Evolutionary conservation across 345 rosid species (phyloP), one percentile per base, ranked within the genome.

Genomic region (Ailanthus altissimus): DNA sequence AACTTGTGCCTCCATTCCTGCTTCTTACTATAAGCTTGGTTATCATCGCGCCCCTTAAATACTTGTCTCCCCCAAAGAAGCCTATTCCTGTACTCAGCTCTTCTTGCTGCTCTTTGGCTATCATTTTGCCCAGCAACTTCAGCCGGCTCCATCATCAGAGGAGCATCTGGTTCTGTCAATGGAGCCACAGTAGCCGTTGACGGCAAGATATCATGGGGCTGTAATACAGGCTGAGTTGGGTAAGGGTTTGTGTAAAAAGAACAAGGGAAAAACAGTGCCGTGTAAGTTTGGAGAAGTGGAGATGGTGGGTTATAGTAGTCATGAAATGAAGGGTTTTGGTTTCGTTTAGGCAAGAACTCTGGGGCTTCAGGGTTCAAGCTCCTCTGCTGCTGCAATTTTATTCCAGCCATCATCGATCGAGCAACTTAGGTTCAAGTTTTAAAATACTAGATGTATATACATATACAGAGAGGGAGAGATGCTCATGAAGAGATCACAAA

Each of bases 281-380:
- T n/a, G 28, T 65, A 65, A 4, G 70, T 43, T 4, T 42, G 67
- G 18, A 63, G 11, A 62, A 14, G 40, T 20, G 47, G 54, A 64
- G 47, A 64, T 21, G 70, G 53, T 5, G 58, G 38, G 71, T 64
- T 21, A 12, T 2, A 4, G 61, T 70, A 32, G 28, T 20, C 8
- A 43, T 45, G 18, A 14, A 8, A 45, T n/a, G n/a, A n/a, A n/a
- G n/a, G n/a, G n/a, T n/a, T n/a, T n/a, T n/a, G n/a, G n/a, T n/a
- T n/a, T 47, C 51, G 71, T 67, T 18, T 49, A 32, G 74, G 74
- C 0, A 36, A 2, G 63, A 71, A 71, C 61, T 71, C 74, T 1
- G 63, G 63, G 8, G 74, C 74, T 54, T 71, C 62, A 20, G 74
- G 62, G 28, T 71, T 71, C 28, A 71, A 71, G 11, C 11, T 36